Conservation (phyloP, 2,329 filamentous ascomycete species). For the Monosporascus sp. region DNA sequence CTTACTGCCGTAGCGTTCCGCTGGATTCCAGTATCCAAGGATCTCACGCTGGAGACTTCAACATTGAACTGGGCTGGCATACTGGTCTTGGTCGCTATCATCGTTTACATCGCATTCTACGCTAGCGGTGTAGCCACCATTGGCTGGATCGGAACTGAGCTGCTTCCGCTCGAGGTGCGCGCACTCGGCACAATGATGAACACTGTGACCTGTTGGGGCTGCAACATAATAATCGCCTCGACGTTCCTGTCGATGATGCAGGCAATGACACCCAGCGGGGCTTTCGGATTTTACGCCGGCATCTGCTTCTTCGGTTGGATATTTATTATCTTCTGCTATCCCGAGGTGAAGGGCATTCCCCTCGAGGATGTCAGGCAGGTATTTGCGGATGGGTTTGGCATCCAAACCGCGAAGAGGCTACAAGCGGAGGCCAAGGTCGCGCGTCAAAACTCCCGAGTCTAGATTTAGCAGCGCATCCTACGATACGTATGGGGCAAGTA, state of each 20-base stretch:
- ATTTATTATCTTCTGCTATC: constrained; percentile 40
- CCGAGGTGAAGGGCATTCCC: constrained; percentile 45
- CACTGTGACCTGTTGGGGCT: constrained; percentile 36
- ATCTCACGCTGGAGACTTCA: constrained; percentile 27
- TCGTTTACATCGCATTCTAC: constrained; percentile 39
- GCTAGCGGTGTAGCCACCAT: constrained; percentile 36
- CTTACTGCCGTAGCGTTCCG: constrained; percentile 35
- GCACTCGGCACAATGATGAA: constrained; percentile 39
- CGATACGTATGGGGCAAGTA: too few relatives aligned
- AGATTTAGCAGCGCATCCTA: too few relatives aligned
- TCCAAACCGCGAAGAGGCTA: constrained; percentile 26
- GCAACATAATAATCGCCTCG: constrained; percentile 40
- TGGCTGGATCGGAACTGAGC: constrained; percentile 37
- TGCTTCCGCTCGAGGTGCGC: constrained; percentile 41
- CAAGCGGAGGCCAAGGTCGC: background rate
- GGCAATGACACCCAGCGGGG: constrained; percentile 37
- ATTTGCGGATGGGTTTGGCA: constrained; percentile 39
- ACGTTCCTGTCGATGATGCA: constrained; percentile 44
- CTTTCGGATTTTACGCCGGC: constrained; percentile 43
- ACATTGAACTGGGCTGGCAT: constrained; percentile 29
- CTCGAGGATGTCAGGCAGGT: constrained; percentile 43
- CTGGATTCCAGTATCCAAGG: constrained; percentile 37
- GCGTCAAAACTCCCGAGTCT: background rate
- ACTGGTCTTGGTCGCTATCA: constrained; percentile 34
- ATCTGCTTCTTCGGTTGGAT: constrained; percentile 42